A percentile compares a stretch with the other conserved stretches of the same genome.
phyloP scores from a whole-genome alignment of 768 basidiomycete genomes.

The Suillus sp. region DNA sequence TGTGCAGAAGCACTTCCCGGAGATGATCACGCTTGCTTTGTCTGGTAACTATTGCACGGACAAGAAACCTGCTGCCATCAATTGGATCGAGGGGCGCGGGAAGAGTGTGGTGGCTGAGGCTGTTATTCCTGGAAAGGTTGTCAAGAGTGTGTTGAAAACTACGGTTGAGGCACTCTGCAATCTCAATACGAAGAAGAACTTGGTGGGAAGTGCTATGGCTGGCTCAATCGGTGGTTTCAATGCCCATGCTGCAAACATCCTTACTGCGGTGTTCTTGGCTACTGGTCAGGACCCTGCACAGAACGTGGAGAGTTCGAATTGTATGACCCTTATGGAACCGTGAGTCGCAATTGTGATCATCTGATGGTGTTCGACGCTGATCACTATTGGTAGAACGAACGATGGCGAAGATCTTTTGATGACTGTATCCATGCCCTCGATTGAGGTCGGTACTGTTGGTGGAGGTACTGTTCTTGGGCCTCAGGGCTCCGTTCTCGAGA shows the following conservation, averaged over 20 bases:
- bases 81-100: conserved; percentile 99
- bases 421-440: conserved; percentile 97
- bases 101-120: conserved; percentile 99
- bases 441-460: conserved; percentile 97
- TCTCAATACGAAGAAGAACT: conserved; percentile 95
- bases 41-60: conserved; percentile 99
- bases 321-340: conserved; percentile 99
- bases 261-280: conserved; percentile 93
- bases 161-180: conserved; percentile 88
- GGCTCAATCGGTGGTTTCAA: conserved; percentile 98
- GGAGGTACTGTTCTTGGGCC: conserved; percentile 93
- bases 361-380: conserved; percentile 8
- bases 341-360: conserved; percentile 47
- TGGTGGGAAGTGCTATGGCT: conserved; percentile 97
- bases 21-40: conserved; percentile 88
- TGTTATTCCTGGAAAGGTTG: conserved; percentile 84
- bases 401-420: conserved; percentile 88
- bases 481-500: conserved; percentile 86
- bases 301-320: conserved; percentile 98
- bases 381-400: conserved; percentile 62
- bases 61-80: conserved; percentile 99
- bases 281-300: conserved; percentile 99
- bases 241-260: conserved; percentile 96
- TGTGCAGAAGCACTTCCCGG: conserved; percentile 78
- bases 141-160: conserved; percentile 92